Base-by-base conservation (phyloP, 2,329 filamentous ascomycete species). In the Trichoderma koningiopsis region DNA sequence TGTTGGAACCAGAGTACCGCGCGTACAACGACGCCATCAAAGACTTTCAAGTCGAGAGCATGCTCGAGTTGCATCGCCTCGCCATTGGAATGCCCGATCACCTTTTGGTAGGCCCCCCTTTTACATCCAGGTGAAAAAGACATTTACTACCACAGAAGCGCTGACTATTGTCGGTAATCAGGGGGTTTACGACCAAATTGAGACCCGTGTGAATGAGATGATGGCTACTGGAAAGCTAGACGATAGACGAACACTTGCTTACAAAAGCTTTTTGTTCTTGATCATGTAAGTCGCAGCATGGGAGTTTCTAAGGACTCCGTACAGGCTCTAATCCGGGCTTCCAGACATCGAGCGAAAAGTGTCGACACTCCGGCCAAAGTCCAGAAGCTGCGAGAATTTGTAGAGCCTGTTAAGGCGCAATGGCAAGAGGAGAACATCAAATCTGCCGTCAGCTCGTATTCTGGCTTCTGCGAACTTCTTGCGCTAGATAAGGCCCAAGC, bases 41-140 rank as follows among this genome's bases (percentile, higher is more conserved):
- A 76, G 93, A 96, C 69, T 85, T 99, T 19, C 94, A 97, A 77
- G 88, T 87, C 4, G 88, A 96, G 75, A 92, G 93, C 74, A 93
- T 94, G 79, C 86, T 93, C 68, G 95, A 99, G 79, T 85, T 98
- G 70, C 94, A 97, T 75, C 88, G 94, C 68, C 84, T 99, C 52
- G 95, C 95, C 7, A 89, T 92, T 71, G 93, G 94, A 75, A 97
- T 97, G 86, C 91, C 96, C 0, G 92, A 98, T 77, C 91, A 97
- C 76, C 89, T 99, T 71, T 85, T 96, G 74, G 87, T 91, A 81
- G 81, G 68, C 10, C 5, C 29, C 24, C 27, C 10, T 10, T 13
- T 33, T 10, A 13, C 3, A 19, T 19, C 19, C 16, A 43, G n/a
- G n/a, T n/a, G 6, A 8, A 5, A 16, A 43, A 14, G 27, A 13